phyloP scores from a whole-genome alignment of 2,329 filamentous ascomycete genomes.

The Chalara sp. region DNA sequence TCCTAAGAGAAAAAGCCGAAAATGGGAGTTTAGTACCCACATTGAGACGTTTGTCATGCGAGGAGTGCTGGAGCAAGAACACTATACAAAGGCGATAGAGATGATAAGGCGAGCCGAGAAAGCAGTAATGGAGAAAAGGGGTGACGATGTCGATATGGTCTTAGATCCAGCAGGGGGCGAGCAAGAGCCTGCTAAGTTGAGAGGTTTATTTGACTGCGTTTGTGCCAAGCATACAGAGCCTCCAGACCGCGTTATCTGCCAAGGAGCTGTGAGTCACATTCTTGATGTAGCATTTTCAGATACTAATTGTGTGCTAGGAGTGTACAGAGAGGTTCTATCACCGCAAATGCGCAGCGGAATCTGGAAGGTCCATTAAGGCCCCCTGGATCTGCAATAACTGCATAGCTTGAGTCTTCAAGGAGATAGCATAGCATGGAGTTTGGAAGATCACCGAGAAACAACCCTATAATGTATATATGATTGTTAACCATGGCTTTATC shows the following conservation, averaged over 20 bases:
- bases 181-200: neutral
- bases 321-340: conserved; percentile 15
- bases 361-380: conserved; percentile 1
- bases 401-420: neutral
- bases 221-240: conserved; percentile 14
- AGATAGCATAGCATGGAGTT: neutral
- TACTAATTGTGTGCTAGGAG: conserved; percentile 5
- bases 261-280: conserved; percentile 11
- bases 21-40: conserved; percentile 16
- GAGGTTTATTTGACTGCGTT: conserved; percentile 12
- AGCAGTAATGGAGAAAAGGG: neutral
- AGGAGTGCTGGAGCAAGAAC: conserved; percentile 10
- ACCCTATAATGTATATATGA: too few species aligned
- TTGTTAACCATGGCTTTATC: neutral
- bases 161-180: neutral
- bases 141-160: neutral
- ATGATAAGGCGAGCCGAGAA: conserved; percentile 7
- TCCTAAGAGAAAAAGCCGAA: conserved; percentile 11
- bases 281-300: neutral
- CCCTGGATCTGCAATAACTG: conserved; percentile 13
- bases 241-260: conserved; percentile 14
- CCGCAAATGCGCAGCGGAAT: conserved; percentile 10
- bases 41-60: conserved; percentile 15
- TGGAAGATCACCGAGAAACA: neutral
- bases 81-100: conserved; percentile 7